Evolutionary conservation across 208 protist species (phyloP), one percentile per base, ranked within the genome.

Genomic region (Trypanosoma vivax): DNA sequence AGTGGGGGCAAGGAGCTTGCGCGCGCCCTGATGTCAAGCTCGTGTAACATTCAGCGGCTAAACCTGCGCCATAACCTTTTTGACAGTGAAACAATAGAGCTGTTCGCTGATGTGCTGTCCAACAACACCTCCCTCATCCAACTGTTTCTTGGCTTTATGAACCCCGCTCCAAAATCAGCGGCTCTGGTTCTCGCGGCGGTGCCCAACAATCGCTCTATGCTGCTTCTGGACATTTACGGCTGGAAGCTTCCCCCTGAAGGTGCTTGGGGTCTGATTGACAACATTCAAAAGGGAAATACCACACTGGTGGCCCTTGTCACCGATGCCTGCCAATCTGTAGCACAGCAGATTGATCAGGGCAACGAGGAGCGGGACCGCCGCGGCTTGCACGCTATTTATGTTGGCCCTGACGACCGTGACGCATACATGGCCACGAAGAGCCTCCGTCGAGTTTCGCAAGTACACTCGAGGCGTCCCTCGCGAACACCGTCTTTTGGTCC

Each of bases 121-220:
- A 45, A 47, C 19, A 94, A 94, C 60, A 79, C 70, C 18, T 91
- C 83, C 1, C 73, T 94, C 28, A 89, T 89, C 55, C 87, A 94
- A 65, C 80, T 94, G 37, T 94, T 91, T 51, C 78, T 94, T n/a
- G 87, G 87, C 48, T 91, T 83, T 69, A 94, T 94, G 87, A 85
- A 75, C 35, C 80, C 87, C 5, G 71, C 62, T 18, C 66, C 83
- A 14, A 73, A 85, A n/a, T 64, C 63, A 7, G 71, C 79, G 0
- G 73, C 54, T 19, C 19, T 57, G 23, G 80, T 91, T 27, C 75
- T 94, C 28, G 47, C 52, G 3, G 66, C 78, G 5, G 64, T 94
- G 7, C 46, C 48, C 11, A 50, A 63, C 6, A 94, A 90, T 67
- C 58, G 60, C 53, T 79, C 68, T 3, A 61, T 94, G 28, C 60